Base-by-base conservation (phyloP, 768 basidiomycete genomes). In the Lentinus tigrinus region DNA sequence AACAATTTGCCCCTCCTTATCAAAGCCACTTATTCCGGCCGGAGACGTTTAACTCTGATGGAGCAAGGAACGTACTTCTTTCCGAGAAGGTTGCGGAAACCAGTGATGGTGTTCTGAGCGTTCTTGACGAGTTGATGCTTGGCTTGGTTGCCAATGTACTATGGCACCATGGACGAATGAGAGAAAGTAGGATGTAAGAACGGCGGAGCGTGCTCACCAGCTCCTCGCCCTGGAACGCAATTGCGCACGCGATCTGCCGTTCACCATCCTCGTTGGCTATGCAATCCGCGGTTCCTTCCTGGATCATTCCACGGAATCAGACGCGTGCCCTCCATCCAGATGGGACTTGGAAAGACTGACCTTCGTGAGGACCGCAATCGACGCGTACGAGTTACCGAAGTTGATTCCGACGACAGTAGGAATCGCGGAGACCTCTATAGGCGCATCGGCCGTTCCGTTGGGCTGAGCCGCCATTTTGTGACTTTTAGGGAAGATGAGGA, bases 251-350 rank as follows among this genome's bases (percentile, higher is more conserved):
- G 67, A 99, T 98, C 76, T 99, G 96, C 31, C 97, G 88, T 70
- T 98, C 96, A 28, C 97, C 96, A 70, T 98, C 96, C 70, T 98
- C 95, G 71, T 98, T 98, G 5, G 95, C 97, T 60, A 98, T 98
- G 70, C 93, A 96, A 69, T 95, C 92, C 42, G 95, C 88, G 28
- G 90, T 78, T 13, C 92, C 92, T 74, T 97, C 94, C 93, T 95
- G 55, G 31, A 14, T 6, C 2, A 23, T 7, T 19, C n/a, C n/a
- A n/a, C n/a, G n/a, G n/a, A n/a, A n/a, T n/a, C n/a, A n/a, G n/a
- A 9, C 3, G 27, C 39, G 8, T 39, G 39, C 10, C 9, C 24
- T 31, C 11, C 19, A 46, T 44, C 36, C n/a, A n/a, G n/a, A n/a
- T n/a, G n/a, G n/a, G n/a, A n/a, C n/a, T 24, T 52, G 42, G 24